These are phyloP conservation scores for Erodium texanum DNA, from an alignment of 441 rosid genomes.

Conservation along the genomic window DNA sequence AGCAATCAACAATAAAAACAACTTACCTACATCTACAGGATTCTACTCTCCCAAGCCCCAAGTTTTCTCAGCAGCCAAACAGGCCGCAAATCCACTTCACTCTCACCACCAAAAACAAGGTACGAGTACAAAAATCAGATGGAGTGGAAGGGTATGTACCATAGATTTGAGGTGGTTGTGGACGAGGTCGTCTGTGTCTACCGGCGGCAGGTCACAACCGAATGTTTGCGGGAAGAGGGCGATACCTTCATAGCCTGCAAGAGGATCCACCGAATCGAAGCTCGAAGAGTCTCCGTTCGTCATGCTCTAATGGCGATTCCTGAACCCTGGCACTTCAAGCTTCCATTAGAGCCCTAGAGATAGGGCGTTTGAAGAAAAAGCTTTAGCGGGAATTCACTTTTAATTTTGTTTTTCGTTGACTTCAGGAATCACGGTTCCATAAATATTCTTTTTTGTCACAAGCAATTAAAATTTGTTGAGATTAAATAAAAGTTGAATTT, in stretches of 20 bases:
- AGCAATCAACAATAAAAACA: background rate
- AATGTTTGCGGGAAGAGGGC: background rate
- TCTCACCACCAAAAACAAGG: background rate
- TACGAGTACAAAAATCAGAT: background rate
- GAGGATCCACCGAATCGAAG: background rate
- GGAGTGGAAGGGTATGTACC: background rate
- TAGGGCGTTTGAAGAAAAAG: background rate
- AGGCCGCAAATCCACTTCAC: slow-evolving; percentile 4
- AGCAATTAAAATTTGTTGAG: no score
- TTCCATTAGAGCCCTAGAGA: background rate
- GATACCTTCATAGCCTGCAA: background rate
- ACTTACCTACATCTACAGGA: background rate
- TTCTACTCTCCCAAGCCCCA: background rate
- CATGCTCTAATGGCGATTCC: background rate
- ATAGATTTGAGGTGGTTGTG: background rate
- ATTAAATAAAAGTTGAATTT: no score
- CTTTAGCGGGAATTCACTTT: background rate
- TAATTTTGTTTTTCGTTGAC: background rate
- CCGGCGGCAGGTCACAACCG: background rate
- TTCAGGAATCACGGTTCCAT: no score
- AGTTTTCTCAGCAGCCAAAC: background rate
- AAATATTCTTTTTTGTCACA: no score
- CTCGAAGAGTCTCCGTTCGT: background rate
- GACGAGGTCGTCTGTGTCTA: background rate
- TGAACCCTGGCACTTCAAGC: background rate